Base-by-base conservation (phyloP, 306 rosid species). In the Neltuma alba region DNA sequence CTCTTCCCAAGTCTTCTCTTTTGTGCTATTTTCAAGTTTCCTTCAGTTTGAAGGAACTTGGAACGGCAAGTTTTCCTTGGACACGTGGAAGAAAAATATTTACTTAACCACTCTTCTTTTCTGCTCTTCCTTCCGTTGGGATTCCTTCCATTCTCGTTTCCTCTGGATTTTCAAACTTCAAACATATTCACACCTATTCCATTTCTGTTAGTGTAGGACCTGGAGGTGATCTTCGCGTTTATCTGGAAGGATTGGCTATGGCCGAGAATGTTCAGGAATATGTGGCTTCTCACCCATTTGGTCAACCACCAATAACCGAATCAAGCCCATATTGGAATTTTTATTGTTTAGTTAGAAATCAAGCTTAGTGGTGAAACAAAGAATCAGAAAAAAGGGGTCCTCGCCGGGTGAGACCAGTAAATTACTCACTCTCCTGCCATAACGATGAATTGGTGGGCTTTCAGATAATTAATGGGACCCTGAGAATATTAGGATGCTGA, bases 211-310 rank as follows among this genome's bases (percentile, higher is more conserved):
- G 69, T 27, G 16, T 90, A 93, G 99, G 97, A 75, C 91, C 84
- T 38, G 90, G 85, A 41, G 98, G 99, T 20, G 87, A 85, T 82
- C 88, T 95, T 84, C 88, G 93, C 45, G 73, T 74, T 63, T 95
- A 89, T 68, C 79, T 95, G 55, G 93, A 86, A 84, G 82, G 88
- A 55, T 44, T 95, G 75, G 87, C 92, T 34, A 13, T 15, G 86
- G 94, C 96, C 5, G 89, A 90, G 45, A 85, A 89, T 64, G 90
- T 89, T 70, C 96, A 88, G 78, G 82, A 84, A 10, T 90, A 88
- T 0, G 93, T 95, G 33, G 36, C 86, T 15, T 76, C 78, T 28
- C 78, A 93, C 83, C 94, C 90, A 62, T 93, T 91, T 64, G 98
- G 99, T 48, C 98, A 92, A 80, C 78, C 79, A 28, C 82, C 92